Evolutionary conservation across 257 asterid species (phyloP).

Genomic region (Lycium barbarum): DNA sequence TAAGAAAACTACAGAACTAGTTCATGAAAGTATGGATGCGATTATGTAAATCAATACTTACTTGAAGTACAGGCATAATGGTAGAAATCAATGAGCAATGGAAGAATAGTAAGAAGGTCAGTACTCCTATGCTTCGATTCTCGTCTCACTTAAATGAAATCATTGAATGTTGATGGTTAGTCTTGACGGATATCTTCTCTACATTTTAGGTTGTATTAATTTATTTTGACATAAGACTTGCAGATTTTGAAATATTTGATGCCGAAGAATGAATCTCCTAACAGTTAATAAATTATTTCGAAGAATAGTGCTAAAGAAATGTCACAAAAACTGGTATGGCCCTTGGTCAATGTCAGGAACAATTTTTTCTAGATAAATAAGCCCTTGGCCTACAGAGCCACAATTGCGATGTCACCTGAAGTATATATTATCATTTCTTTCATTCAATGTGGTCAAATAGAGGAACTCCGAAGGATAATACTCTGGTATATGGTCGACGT

Average conservation of each 20-base stretch:
- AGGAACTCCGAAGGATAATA: too few relatives aligned
- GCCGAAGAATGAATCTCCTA: too few relatives aligned
- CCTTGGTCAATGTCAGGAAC: not conserved
- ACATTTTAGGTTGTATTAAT: not conserved
- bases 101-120: conserved; percentile 48
- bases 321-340: conserved; percentile 47
- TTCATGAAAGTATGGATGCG: too few relatives aligned
- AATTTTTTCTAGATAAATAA: not conserved
- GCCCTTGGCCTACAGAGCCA: too few relatives aligned
- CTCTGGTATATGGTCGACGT: too few relatives aligned
- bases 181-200: not conserved
- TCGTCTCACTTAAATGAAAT: too few relatives aligned
- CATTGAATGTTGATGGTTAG: not conserved
- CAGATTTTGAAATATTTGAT: too few relatives aligned
- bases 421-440: not conserved
- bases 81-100: conserved; percentile 46
- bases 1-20: too few relatives aligned
- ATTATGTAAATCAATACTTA: conserved; percentile 20
- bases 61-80: conserved; percentile 41
- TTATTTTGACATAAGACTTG: too few relatives aligned
- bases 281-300: conserved; percentile 38
- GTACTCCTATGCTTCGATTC: not conserved
- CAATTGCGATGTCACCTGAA: too few relatives aligned
- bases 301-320: conserved; percentile 44
- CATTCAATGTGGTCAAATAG: too few relatives aligned